Evolutionary conservation across 2,329 filamentous ascomycete species (phyloP), one percentile per base, ranked within the genome.

Genomic region (Scytalidium lignicola): DNA sequence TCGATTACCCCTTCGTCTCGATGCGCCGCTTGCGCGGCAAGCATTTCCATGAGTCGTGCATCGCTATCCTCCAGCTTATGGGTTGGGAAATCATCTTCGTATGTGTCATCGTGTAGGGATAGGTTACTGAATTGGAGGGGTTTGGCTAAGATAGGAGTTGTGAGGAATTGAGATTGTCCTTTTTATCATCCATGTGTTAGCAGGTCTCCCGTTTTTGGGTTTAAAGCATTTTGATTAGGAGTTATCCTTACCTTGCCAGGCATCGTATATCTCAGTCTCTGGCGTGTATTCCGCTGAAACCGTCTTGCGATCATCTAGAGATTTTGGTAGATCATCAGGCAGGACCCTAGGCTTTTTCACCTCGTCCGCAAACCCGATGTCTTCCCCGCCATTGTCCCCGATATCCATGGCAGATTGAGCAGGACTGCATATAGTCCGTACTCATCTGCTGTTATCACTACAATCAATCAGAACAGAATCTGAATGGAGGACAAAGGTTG

Each of bases 251-350:
- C 92, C 92, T 84, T 97, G 90, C 93, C 93, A 99, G 59, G 90
- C 93, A 78, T 99, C 93, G 68, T 97, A 99, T 73, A 96, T 90
- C 74, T 97, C 93, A 39, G 91, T 96, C 74, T 97, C 93, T 37
- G 78, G 76, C 49, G 86, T 78, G 55, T 84, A 79, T 43, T 68
- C 59, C 22, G 74, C 75, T 3, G 83, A 79, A 28, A 86, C 79
- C 61, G 77, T 77, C 59, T 85, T 81, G 52, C 93, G 83, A 72
- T 99, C 93, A 67, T 99, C 86, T 48, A 99, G 80, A 12, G 91
- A 96, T 58, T 81, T 93, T 10, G 93, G 93, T 29, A 99, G 80
- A 69, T 99, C 93, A 58, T 80, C 73, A 39, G 93, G 93, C 45
- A 97, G 80, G 53, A 66, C 58, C 52, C 72, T 72, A 51, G 76